Base-by-base conservation (phyloP, 495 filamentous ascomycete genomes). In the Aspergillus cristatus region DNA sequence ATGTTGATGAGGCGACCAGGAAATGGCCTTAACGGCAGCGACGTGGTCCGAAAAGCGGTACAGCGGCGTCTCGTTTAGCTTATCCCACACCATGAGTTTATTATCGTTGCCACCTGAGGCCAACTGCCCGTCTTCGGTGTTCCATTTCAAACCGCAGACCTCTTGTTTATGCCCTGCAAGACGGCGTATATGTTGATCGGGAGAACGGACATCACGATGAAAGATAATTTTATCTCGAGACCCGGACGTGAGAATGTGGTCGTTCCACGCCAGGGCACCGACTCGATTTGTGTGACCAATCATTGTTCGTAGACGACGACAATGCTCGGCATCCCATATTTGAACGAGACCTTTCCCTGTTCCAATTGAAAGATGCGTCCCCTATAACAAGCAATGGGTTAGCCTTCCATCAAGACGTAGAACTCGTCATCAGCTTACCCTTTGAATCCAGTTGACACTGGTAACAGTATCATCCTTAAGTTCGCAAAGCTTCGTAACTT, bases 51-150 rank as follows among this genome's bases (percentile, higher is more conserved):
- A 81, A 51, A 94, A 97, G 40, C 90, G 90, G 68, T 82, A 94
- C 5, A 90, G 68, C 3, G 91, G 91, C 6, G 85, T 81, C 40
- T 88, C 82, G 24, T 74, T 82, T 36, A 94, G 65, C 52, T 90
- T 90, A 58, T 98, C 93, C 91, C 91, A 98, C 12, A 98, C 88
- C 73, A 97, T 84, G 32, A 98, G 67, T 46, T 95, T 95, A 65
- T 98, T 98, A 60, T 98, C 91, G 59, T 98, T 98, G 1, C 93
- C 93, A 18, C 91, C 91, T 13, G 83, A 89, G n/a, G 91, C 91
- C 18, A 98, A 67, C 55, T 97, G 93, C 3, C 86, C 84, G 52
- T 94, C 88, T 43, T 95, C 86, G 17, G 80, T 82, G 48, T 98
- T 98, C 91, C 91, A 98, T 52, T 86, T 84, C 37, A 98, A 66